Evolutionary conservation across 2,329 filamentous ascomycete genomes (phyloP).

Genomic region (Eutypa lata): DNA sequence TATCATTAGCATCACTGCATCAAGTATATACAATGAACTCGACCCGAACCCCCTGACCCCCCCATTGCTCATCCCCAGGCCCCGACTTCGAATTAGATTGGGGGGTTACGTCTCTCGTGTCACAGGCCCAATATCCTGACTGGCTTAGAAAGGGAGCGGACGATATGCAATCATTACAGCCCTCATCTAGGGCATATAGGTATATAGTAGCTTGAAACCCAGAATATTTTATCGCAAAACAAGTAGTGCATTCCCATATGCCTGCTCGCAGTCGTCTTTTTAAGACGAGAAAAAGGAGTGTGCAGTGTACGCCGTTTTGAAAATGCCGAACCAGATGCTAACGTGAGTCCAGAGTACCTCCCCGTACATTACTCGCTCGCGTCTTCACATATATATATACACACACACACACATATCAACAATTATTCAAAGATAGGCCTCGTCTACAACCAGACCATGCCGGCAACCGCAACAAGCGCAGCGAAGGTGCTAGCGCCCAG

Average conservation of each 20-base stretch:
- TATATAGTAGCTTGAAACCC: background rate
- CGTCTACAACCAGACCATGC: constrained; percentile 25
- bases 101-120: too few relatives aligned
- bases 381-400: background rate
- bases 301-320: background rate
- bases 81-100: background rate
- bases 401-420: too few relatives aligned
- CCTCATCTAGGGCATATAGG: background rate
- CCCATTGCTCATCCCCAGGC: too few relatives aligned
- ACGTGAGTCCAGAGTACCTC: background rate
- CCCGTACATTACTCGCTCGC: background rate
- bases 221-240: too few relatives aligned
- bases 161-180: background rate
- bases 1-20: background rate
- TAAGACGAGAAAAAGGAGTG: background rate
- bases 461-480: constrained; percentile 27
- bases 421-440: too few relatives aligned
- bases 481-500: constrained; percentile 30
- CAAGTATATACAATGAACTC: background rate
- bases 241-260: background rate
- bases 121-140: too few relatives aligned
- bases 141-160: background rate
- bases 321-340: background rate
- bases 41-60: background rate
- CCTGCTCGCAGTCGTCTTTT: background rate